Evolutionary conservation across 164 flowering plant species (phyloP), one percentile per base, ranked within the genome.

Genomic region (Liquidambar formosana): DNA sequence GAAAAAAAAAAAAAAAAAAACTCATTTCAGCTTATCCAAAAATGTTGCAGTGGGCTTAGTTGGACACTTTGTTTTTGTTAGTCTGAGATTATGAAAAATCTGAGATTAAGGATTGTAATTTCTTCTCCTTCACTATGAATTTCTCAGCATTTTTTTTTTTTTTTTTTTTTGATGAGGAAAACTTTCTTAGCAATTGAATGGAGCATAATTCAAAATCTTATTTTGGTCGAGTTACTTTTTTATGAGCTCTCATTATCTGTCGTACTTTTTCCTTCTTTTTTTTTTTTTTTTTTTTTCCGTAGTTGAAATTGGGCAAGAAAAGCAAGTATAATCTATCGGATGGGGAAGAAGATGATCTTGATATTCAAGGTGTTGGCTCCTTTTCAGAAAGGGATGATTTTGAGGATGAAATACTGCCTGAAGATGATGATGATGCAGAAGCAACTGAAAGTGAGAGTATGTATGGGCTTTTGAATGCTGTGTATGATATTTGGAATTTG

Each of bases 261-360:
- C n/a, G n/a, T 19, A 65, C 51, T 33, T 6, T 6, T 33, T 33
- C 41, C 1, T n/a, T n/a, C n/a, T n/a, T 16, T 63, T 54, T 14
- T 57, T 47, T 14, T 60, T 13, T 27, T 68, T 48, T 25, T 45
- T 0, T 12, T 45, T 8, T 8, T 72, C 64, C 18, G 26, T 74
- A 93, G 99, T 41, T 82, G 72, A 89, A 85, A 70, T 10, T 81
- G 74, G 76, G 64, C 58, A 91, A 89, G 81, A 91, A 85, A 57
- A 85, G 80, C 80, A 93, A 83, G 74, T 96, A 75, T 66, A 89
- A 93, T 71, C 77, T 96, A 66, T 89, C 99, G 8, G 98, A 96
- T 79, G 99, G 89, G 51, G 99, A 93, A 63, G 99, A 92, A 53
- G 98, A 91, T n/a, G 93, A 88, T 8, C 63, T 72, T 71, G 91